phyloP scores from a whole-genome alignment of 2,329 filamentous ascomycete genomes.

The Penicillium sp. region DNA sequence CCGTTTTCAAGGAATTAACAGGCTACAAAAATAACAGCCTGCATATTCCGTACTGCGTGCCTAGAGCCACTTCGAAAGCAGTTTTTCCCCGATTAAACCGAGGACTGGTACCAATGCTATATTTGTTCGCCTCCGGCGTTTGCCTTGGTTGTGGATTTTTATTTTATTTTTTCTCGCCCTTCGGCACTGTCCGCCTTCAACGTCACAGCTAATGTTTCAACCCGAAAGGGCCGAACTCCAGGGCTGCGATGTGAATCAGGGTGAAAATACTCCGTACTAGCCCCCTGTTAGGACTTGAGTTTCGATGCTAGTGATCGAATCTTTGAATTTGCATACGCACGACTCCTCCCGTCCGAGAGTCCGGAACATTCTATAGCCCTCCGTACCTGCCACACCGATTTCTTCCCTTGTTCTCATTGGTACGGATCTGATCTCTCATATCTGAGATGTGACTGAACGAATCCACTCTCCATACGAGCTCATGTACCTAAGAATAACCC shows the following conservation, averaged over 20 bases:
- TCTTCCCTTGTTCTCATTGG: background rate
- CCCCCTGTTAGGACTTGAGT: background rate
- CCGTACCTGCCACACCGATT: background rate
- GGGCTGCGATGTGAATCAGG: background rate
- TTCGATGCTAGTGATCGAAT: background rate
- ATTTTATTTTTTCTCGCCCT: background rate
- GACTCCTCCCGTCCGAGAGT: background rate
- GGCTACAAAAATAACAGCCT: background rate
- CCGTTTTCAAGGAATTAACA: background rate
- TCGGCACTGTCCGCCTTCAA: background rate
- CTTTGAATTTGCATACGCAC: background rate
- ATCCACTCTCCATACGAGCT: background rate
- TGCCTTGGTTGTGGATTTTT: background rate
- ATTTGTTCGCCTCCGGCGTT: no score
- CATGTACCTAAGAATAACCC: conserved; percentile 1
- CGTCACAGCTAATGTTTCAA: conserved; percentile 1
- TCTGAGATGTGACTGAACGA: background rate
- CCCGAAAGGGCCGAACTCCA: background rate
- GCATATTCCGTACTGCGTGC: background rate
- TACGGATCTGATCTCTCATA: background rate
- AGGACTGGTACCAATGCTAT: background rate
- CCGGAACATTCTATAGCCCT: background rate
- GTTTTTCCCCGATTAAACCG: background rate
- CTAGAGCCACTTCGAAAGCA: background rate
- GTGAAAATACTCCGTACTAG: background rate